Percentiles rank a stretch among this genome's conserved stretches.
These are phyloP conservation scores for Ophiostoma sp. DNA, from an alignment of 2,329 filamentous ascomycete genomes.

Conservation along the genomic window DNA sequence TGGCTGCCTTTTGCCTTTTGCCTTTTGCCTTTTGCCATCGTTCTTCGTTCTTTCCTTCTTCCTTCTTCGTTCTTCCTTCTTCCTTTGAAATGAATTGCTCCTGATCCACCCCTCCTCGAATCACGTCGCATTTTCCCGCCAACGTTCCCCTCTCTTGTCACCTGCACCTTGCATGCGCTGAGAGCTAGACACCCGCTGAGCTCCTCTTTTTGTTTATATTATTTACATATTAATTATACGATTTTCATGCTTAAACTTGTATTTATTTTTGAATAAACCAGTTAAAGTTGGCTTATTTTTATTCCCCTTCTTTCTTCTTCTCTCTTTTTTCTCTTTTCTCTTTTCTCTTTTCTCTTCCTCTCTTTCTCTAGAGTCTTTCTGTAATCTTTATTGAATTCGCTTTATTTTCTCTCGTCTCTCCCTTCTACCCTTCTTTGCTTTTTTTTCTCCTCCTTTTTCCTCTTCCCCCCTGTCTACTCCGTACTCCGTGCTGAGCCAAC, in stretches of 20 bases:
- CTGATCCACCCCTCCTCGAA: slow-evolving; percentile 11
- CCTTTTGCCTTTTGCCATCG: background rate
- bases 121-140: slow-evolving; percentile 20
- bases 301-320: background rate
- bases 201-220: background rate
- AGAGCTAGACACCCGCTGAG: slow-evolving; percentile 8
- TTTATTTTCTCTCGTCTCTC: slow-evolving; percentile 10
- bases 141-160: slow-evolving; percentile 19
- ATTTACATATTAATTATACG: background rate
- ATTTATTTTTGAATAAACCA: background rate
- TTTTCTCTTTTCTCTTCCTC: background rate
- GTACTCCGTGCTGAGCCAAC: slow-evolving; percentile 8
- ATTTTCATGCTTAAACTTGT: no score
- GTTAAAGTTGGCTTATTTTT: background rate
- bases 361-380: slow-evolving; percentile 14
- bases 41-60: background rate
- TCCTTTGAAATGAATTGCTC: background rate
- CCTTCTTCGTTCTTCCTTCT: background rate
- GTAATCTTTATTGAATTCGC: background rate
- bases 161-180: slow-evolving; percentile 17
- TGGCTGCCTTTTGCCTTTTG: no score
- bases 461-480: slow-evolving; percentile 15
- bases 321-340: background rate
- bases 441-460: background rate
- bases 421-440: background rate